These are phyloP conservation scores for Fusarium goolgardi DNA, from an alignment of 2,329 filamentous ascomycete species.

Conservation along the genomic window DNA sequence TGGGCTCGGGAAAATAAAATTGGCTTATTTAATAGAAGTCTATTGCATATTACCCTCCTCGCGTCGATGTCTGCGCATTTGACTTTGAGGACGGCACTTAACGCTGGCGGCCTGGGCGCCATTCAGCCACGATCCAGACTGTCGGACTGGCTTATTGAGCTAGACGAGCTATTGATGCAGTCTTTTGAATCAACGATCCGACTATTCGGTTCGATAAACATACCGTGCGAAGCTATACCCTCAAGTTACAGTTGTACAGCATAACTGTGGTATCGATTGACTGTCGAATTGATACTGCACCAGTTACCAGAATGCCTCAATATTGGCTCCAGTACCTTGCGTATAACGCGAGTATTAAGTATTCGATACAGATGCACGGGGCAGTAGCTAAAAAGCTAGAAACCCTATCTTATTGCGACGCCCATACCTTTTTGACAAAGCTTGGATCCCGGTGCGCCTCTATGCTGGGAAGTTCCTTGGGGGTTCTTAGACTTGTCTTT, in stretches of 20 bases:
- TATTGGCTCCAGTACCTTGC: slow-evolving; percentile 4
- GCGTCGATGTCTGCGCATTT: slow-evolving; percentile 8
- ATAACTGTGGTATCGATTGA: background rate
- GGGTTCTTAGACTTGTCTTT: background rate
- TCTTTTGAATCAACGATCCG: slow-evolving; percentile 18
- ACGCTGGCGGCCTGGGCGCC: slow-evolving; percentile 20
- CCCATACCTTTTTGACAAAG: background rate
- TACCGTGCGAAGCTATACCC: slow-evolving; percentile 8
- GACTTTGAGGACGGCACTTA: slow-evolving; percentile 26
- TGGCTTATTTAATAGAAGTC: slow-evolving; percentile 8
- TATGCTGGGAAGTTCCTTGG: slow-evolving; percentile 29
- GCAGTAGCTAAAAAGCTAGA: slow-evolving; percentile 1
- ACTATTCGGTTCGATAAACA: slow-evolving; percentile 7
- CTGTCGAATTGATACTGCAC: background rate
- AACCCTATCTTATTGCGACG: slow-evolving; percentile 16
- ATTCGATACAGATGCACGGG: slow-evolving; percentile 11
- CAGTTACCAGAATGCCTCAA: background rate
- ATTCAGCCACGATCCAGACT: slow-evolving; percentile 32
- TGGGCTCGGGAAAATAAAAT: slow-evolving; percentile 10
- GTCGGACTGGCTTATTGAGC: slow-evolving; percentile 29
- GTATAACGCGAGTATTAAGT: slow-evolving; percentile 19
- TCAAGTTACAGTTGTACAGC: background rate
- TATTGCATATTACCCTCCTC: slow-evolving; percentile 16
- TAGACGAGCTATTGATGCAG: slow-evolving; percentile 14
- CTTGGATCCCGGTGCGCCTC: background rate